These are phyloP conservation scores for Kodamaea laetipori DNA, from an alignment of 805 yeast species.

Conservation along the genomic window DNA sequence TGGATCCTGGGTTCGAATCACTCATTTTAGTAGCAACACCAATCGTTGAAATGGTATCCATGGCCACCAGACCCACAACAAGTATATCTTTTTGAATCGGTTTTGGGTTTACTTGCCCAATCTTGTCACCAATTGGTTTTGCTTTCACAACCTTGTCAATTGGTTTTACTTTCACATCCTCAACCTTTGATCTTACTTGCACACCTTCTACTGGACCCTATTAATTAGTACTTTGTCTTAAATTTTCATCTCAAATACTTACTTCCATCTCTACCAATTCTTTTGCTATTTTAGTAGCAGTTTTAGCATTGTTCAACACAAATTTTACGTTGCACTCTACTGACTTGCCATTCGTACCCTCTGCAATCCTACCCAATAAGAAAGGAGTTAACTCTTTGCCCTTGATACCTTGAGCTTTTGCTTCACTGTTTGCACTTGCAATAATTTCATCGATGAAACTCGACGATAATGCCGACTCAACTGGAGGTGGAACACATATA, in stretches of 20 bases:
- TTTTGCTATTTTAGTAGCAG: slow-evolving; percentile 68
- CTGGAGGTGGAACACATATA: slow-evolving; percentile 83
- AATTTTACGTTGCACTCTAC: slow-evolving; percentile 71
- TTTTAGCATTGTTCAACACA: slow-evolving; percentile 72
- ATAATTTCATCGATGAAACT: slow-evolving; percentile 57
- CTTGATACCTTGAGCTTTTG: slow-evolving; percentile 49
- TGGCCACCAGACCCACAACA: slow-evolving; percentile 75
- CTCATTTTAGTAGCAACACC: slow-evolving; percentile 26
- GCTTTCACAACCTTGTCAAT: too few relatives aligned
- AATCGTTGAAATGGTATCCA: slow-evolving; percentile 66
- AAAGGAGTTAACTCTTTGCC: slow-evolving; percentile 86
- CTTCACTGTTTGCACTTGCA: slow-evolving; percentile 57
- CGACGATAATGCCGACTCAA: slow-evolving; percentile 56
- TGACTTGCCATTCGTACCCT: slow-evolving; percentile 68
- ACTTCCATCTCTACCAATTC: slow-evolving; percentile 45
- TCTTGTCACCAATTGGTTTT: too few relatives aligned
- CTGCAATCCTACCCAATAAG: slow-evolving; percentile 62
- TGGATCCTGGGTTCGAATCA: slow-evolving; percentile 76
- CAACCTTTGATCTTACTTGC: too few relatives aligned
- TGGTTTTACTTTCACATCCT: too few relatives aligned
- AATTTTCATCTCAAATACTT: slow-evolving; percentile 10
- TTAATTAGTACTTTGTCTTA: slow-evolving; percentile 7
- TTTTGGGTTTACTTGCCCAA: not conserved
- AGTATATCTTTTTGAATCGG: slow-evolving; percentile 18
- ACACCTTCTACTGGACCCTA: slow-evolving; percentile 5